phyloP scores from a whole-genome alignment of 805 yeast species.

The Myxozyma kluyveri region DNA sequence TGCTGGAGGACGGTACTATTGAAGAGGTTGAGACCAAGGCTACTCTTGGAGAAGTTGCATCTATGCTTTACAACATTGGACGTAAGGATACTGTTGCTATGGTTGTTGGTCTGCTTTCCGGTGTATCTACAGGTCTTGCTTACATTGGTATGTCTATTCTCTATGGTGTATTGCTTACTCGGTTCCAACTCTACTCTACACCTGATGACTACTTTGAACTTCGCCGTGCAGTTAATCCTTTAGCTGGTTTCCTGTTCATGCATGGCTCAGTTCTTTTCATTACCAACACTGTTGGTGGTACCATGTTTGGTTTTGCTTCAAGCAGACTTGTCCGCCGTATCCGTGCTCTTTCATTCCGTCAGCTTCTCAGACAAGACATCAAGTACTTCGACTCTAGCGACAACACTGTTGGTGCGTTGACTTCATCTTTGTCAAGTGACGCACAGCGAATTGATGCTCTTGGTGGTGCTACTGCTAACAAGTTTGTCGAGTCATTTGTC shows the following conservation, averaged over 20 bases:
- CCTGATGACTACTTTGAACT: slow-evolving; percentile 18
- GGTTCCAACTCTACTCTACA: slow-evolving; percentile 14
- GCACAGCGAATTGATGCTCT: slow-evolving; percentile 34
- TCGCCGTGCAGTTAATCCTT: slow-evolving; percentile 14
- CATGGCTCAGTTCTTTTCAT: slow-evolving; percentile 17
- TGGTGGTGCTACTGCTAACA: slow-evolving; percentile 35
- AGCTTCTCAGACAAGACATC: slow-evolving; percentile 35
- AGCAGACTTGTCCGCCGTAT: slow-evolving; percentile 32
- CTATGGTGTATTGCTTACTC: slow-evolving; percentile 17
- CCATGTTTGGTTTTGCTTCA: slow-evolving; percentile 26
- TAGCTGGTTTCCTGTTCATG: slow-evolving; percentile 23
- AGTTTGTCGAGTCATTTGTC: slow-evolving; percentile 37
- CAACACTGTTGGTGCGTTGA: slow-evolving; percentile 33
- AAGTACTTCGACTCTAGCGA: slow-evolving; percentile 34
- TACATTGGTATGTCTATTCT: slow-evolving; percentile 14
- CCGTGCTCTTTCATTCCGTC: slow-evolving; percentile 29
- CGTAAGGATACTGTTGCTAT: slow-evolving; percentile 8
- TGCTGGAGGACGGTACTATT: not conserved
- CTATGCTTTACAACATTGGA: slow-evolving; percentile 6
- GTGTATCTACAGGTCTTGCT: slow-evolving; percentile 24
- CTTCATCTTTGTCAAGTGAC: slow-evolving; percentile 33
- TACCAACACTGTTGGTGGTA: slow-evolving; percentile 18
- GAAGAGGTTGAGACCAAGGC: slow-evolving; percentile 12
- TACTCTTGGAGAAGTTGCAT: slow-evolving; percentile 6
- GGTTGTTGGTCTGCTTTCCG: slow-evolving; percentile 16